Percentiles rank a stretch among this genome's conserved stretches.
These are phyloP conservation scores for Aphanocladium album DNA, from an alignment of 2,329 filamentous ascomycete genomes.

Conservation along the genomic window DNA sequence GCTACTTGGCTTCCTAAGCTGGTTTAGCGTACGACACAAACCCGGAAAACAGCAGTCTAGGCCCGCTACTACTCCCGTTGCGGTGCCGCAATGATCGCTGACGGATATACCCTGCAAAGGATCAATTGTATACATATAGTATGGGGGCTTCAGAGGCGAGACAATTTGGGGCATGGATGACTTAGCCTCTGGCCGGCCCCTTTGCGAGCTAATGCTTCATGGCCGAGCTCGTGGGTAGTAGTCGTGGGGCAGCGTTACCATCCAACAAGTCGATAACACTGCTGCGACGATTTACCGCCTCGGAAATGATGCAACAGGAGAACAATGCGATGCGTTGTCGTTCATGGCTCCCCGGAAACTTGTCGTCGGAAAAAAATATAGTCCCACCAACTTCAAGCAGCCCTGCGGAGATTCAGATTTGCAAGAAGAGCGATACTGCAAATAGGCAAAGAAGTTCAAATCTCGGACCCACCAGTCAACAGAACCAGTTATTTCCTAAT, in stretches of 20 bases:
- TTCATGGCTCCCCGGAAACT: background rate
- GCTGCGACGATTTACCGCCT: background rate
- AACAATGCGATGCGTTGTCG: background rate
- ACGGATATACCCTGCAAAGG: too few species aligned
- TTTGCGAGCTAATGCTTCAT: too few species aligned
- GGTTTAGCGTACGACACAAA: constrained; percentile 7
- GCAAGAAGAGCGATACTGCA: background rate
- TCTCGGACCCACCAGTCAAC: background rate
- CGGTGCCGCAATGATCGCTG: background rate
- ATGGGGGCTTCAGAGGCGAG: too few species aligned
- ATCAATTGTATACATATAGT: too few species aligned
- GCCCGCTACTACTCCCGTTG: background rate
- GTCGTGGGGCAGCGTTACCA: too few species aligned
- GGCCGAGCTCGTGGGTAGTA: too few species aligned
- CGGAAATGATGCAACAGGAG: background rate
- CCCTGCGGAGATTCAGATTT: background rate
- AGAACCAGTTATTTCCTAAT: constrained; percentile 5
- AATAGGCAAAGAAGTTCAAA: background rate
- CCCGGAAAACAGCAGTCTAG: background rate
- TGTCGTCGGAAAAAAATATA: background rate
- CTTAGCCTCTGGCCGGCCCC: too few species aligned
- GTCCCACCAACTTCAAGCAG: background rate
- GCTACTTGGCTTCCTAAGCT: constrained; percentile 11
- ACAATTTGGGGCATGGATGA: too few species aligned
- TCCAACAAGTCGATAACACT: too few species aligned